These are phyloP conservation scores for Chondrus crispus DNA, from an alignment of 23 red algal genomes.

Conservation along the genomic window DNA sequence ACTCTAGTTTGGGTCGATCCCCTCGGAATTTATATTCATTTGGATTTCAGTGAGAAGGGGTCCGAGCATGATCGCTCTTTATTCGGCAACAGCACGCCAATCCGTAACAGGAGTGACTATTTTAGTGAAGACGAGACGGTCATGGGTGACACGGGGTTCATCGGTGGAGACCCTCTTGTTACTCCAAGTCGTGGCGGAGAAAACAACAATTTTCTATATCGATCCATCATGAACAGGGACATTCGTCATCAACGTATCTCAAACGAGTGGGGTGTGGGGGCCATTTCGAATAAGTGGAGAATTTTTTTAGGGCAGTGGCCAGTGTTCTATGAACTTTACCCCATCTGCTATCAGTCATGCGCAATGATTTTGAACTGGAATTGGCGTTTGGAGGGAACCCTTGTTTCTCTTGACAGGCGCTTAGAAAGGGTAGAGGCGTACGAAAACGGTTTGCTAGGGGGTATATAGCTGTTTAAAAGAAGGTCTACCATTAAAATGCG, in stretches of 20 bases:
- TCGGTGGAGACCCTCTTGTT: neutral
- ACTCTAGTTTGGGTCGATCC: neutral
- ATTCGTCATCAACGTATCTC: conserved; percentile 14
- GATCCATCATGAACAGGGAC: neutral
- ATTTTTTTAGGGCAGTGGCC: conserved; percentile 29
- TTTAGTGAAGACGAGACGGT: neutral
- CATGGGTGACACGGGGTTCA: neutral
- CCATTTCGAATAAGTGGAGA: conserved; percentile 9
- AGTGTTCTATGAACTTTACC: neutral
- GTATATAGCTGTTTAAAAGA: no score
- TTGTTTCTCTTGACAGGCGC: no score
- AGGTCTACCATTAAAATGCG: no score
- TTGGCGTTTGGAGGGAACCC: no score
- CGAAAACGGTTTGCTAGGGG: no score
- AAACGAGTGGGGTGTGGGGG: conserved; percentile 31
- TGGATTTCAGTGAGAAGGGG: neutral
- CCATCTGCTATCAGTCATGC: no score
- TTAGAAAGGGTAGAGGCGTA: no score
- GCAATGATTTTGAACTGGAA: no score
- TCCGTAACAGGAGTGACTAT: neutral
- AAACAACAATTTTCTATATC: neutral
- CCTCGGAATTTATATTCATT: neutral
- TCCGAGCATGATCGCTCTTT: neutral
- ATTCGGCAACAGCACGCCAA: neutral
- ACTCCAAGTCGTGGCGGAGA: neutral